Base-by-base conservation (phyloP, 305 asterid genomes). In the Fraxinus xanthoxyloides region DNA sequence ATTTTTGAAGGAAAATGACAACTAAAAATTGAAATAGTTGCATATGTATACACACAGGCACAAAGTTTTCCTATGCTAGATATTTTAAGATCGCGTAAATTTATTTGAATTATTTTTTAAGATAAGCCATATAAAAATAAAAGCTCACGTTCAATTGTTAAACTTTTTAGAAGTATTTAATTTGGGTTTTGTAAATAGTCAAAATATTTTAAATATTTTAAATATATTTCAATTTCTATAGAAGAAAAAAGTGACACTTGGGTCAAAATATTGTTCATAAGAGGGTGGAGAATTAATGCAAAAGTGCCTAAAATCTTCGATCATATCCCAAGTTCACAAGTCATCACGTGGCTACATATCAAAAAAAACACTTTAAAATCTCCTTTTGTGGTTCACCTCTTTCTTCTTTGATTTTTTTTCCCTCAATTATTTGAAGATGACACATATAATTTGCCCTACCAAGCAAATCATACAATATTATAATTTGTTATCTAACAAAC, bases 261-360 rank as follows among this genome's bases (percentile, higher is more conserved):
- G 3, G 23, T 67, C 36, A 67, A 67, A 28, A 36, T 13, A 28
- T 67, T 26, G 38, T 67, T 30, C 74, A 28, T 28, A 67, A 67
- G 38, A 67, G 75, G 75, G 75, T 28, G 36, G 75, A 67, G 9
- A 67, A 67, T 67, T 67, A 67, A 67, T 67, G 75, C 38, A 30
- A 67, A 67, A 12, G 75, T 28, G 75, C 75, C 74, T 4, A 67
- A 67, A 67, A 67, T 67, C 74, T 67, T 12, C 31, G 74, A 67
- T 67, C 74, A 28, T 28, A 28, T 67, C 74, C 7, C 36, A 26
- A 67, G 75, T 67, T 67, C 75, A 67, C 75, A 67, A 67, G 75
- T 67, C 23, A 67, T 67, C 75, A 67, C 75, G 75, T 10, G 75
- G 21, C 38, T 13, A 28, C 21, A 30, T 30, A 46, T 13, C 1